These are phyloP conservation scores for Liquidambar formosana DNA, from an alignment of 164 flowering plant genomes.

Conservation along the genomic window DNA sequence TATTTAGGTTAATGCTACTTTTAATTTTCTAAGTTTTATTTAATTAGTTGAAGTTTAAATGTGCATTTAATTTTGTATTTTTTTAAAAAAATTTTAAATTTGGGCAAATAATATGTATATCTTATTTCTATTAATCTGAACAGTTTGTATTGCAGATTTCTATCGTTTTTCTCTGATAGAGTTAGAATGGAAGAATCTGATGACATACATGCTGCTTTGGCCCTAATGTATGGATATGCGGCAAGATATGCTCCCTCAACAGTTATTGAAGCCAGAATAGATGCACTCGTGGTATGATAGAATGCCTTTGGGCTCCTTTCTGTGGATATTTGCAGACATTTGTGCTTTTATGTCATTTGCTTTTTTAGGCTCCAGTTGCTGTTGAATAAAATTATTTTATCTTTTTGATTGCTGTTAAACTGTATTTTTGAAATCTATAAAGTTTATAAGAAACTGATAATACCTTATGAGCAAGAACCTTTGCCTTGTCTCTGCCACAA, in stretches of 20 bases:
- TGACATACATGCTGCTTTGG: conserved; percentile 98
- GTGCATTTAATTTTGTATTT: neutral
- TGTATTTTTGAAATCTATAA: too few species aligned
- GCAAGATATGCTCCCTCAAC: conserved; percentile 98
- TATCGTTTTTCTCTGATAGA: conserved; percentile 65
- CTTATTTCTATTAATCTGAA: neutral
- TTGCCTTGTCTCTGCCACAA: too few species aligned
- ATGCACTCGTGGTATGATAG: conserved; percentile 85
- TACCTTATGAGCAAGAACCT: too few species aligned
- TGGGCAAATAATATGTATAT: neutral
- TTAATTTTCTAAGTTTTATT: too few species aligned
- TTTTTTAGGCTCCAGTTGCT: too few species aligned
- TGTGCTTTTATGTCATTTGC: neutral
- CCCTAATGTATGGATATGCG: conserved; percentile 99
- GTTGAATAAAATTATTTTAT: too few species aligned
- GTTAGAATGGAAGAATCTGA: conserved; percentile 69
- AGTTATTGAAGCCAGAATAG: conserved; percentile 97
- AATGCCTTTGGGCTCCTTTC: conserved; percentile 2
- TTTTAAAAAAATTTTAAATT: neutral
- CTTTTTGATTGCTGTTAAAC: too few species aligned
- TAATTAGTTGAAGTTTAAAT: too few species aligned
- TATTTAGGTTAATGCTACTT: too few species aligned
- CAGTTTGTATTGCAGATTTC: conserved; percentile 50
- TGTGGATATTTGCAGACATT: neutral
- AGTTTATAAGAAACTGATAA: too few species aligned